Percentiles rank a stretch among this genome's conserved stretches.
Evolutionary conservation across 345 rosid genomes (phyloP).

Genomic region (Kernera saxatilis): DNA sequence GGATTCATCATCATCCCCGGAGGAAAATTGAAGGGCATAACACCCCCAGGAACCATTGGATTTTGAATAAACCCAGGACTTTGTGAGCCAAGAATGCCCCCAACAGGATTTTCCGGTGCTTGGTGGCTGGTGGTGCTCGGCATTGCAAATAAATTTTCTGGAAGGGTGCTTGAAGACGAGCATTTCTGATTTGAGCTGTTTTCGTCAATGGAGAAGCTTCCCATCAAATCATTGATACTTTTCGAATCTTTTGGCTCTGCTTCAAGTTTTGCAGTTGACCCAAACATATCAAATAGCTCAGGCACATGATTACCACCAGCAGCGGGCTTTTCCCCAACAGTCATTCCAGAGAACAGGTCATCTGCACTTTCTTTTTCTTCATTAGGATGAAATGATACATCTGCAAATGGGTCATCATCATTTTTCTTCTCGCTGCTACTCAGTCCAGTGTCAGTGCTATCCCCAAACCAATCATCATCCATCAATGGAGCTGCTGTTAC

Average conservation of each 20-base stretch:
- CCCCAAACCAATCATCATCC: constrained; percentile 81
- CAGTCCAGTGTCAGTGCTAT: constrained; percentile 34
- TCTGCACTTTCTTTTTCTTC: constrained; percentile 39
- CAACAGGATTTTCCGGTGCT: constrained; percentile 41
- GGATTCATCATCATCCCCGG: constrained; percentile 66
- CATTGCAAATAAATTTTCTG: constrained; percentile 45
- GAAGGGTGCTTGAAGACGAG: constrained; percentile 31
- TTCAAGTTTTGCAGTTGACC: constrained; percentile 35
- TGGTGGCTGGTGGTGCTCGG: constrained; percentile 38
- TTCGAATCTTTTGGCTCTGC: constrained; percentile 38
- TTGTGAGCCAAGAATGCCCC: constrained; percentile 49
- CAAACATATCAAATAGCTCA: constrained; percentile 65
- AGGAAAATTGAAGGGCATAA: constrained; percentile 51
- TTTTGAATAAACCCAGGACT: constrained; percentile 39
- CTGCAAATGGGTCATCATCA: constrained; percentile 82
- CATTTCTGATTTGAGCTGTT: constrained; percentile 41
- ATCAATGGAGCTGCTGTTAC: constrained; percentile 41
- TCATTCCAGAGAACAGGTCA: constrained; percentile 85
- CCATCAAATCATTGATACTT: constrained; percentile 59
- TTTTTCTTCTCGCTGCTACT: constrained; percentile 37
- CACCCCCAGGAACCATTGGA: constrained; percentile 46
- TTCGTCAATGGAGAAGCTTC: constrained; percentile 55
- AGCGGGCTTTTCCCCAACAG: constrained; percentile 46
- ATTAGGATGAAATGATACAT: constrained; percentile 66
- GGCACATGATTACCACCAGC: constrained; percentile 37